Evolutionary conservation across 345 rosid species (phyloP), one percentile per base, ranked within the genome.

Genomic region (Physaria fendleri): DNA sequence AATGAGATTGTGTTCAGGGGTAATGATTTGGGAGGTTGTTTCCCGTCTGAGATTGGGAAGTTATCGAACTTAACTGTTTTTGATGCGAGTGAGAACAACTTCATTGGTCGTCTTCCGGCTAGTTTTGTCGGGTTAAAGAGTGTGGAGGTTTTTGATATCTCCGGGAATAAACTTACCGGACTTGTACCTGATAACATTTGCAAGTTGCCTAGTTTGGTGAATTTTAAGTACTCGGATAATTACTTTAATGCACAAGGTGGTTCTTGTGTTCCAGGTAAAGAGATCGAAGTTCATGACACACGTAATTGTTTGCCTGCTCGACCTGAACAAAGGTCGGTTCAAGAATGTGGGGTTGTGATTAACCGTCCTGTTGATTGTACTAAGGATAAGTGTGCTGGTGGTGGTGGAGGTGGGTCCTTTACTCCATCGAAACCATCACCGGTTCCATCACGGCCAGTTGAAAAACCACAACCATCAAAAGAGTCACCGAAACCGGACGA

Each of bases 1-100:
- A 74, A 85, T 8, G 96, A 91, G 77, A 74, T 91, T 51, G 6
- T 78, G 23, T 75, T 88, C 63, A 20, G 41, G 62, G 70, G 74
- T 56, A 91, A 91, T 44, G 30, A 14, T 7, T 68, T 91, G 2
- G 74, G 90, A 2, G 98, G 98, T 39, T 90, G 97, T 62, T 81
- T 90, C 74, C 95, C 97, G 0, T 28, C 67, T 17, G 93, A 85
- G 33, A 69, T 88, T 1, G 92, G 95, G 3, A 54, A 15, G 32
- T 76, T 91, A 3, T 32, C 61, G 12, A 79, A 83, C 3, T 33
- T 80, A 5, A 85, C 82, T 0, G 77, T 87, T 8, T 77, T 90
- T 6, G 96, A 90, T 18, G 84, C 64, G 8, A 77, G 94, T 64
- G 25, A 4, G 53, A 90, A 87, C 60, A 20, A 68, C 2, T 82